A percentile compares a stretch with the other conserved stretches of the same genome.
Conservation (phyloP, 2,329 filamentous ascomycete species). For the Juglanconis oblonga region DNA sequence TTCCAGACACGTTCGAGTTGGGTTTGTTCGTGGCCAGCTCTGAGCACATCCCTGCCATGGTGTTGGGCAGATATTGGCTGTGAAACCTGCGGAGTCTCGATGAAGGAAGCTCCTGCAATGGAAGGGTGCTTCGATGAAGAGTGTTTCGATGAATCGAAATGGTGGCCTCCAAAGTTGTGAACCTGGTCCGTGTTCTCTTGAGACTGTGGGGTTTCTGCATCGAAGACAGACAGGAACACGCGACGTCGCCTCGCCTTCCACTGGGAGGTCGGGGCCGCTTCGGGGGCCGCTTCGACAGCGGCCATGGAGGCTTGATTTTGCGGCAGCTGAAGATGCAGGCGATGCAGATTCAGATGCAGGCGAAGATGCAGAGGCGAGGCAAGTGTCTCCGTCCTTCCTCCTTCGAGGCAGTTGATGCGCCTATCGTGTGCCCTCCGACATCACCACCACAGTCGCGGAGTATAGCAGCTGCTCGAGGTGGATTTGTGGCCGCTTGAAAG, state of each 20-base stretch:
- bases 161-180: constrained; percentile 36
- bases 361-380: background rate
- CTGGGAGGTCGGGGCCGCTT: constrained; percentile 30
- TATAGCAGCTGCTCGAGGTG: background rate
- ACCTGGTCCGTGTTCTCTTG: constrained; percentile 32
- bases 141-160: constrained; percentile 15
- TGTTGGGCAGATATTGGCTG: background rate
- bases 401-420: background rate
- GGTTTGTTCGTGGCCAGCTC: constrained; percentile 45
- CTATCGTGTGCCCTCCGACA: background rate
- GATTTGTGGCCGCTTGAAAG: background rate
- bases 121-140: constrained; percentile 6
- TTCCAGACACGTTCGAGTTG: constrained; percentile 63
- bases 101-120: constrained; percentile 7
- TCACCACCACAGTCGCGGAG: background rate
- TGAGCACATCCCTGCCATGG: constrained; percentile 1
- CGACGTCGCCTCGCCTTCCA: constrained; percentile 47
- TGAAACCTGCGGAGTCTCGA: background rate
- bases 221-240: constrained; percentile 56
- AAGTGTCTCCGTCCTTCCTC: background rate
- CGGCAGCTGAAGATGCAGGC: background rate
- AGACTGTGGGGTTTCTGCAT: constrained; percentile 44
- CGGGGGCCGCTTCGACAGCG: constrained; percentile 3
- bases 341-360: background rate
- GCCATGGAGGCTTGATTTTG: constrained; percentile 6